These are phyloP conservation scores for Lenwebbia sp. DNA, from an alignment of 345 rosid genomes.

Conservation along the genomic window DNA sequence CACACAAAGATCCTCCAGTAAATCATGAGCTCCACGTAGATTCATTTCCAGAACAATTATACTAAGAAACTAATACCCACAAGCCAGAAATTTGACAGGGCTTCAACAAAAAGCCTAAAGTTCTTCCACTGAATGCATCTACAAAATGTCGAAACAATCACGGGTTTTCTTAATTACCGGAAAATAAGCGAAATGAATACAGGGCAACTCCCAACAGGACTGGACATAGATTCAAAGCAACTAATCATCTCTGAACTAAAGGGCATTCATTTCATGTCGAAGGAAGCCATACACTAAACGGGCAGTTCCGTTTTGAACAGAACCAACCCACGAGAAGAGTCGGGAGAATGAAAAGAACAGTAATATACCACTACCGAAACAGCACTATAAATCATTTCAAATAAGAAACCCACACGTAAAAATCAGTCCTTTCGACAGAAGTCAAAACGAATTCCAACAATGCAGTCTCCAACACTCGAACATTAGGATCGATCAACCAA, in stretches of 20 bases:
- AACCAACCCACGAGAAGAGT: neutral
- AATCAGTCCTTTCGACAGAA: neutral
- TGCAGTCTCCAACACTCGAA: neutral
- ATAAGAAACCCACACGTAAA: neutral
- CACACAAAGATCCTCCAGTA: too few species aligned
- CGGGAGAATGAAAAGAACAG: neutral
- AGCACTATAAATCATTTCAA: neutral
- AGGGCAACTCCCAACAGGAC: neutral
- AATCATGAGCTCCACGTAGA: too few species aligned
- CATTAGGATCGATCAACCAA: neutral
- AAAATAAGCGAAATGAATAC: neutral
- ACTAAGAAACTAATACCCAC: neutral
- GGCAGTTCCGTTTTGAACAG: neutral
- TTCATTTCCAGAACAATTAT: neutral
- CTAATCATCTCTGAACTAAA: neutral
- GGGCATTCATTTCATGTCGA: neutral
- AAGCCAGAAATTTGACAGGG: neutral
- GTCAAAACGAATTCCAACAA: neutral
- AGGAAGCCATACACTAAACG: neutral
- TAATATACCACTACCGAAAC: neutral
- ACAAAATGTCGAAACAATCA: neutral
- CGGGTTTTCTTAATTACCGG: neutral
- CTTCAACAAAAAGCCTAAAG: neutral
- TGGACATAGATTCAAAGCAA: neutral
- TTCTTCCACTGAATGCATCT: neutral